Conservation (phyloP, 495 filamentous ascomycete species). For the Penicillium samsonianum region DNA sequence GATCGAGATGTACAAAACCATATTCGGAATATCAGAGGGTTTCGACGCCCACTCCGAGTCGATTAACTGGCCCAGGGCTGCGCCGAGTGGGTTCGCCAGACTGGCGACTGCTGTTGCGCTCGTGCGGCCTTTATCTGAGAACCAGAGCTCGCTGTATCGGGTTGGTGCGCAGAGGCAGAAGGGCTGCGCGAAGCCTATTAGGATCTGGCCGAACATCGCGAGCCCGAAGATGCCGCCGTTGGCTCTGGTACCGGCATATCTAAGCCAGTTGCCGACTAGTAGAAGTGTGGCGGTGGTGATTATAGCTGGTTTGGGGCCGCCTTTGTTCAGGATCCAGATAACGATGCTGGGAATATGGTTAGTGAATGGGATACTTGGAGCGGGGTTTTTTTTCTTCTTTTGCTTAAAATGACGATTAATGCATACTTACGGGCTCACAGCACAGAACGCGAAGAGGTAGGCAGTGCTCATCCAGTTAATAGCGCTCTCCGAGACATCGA, state of each 20-base stretch:
- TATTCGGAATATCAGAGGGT: constrained; percentile 66
- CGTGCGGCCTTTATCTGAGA: constrained; percentile 78
- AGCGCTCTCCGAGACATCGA: constrained; percentile 67
- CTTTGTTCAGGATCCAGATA: constrained; percentile 76
- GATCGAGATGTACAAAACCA: constrained; percentile 85
- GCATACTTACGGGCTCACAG: constrained; percentile 63
- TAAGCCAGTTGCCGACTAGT: constrained; percentile 87
- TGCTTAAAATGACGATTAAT: background rate
- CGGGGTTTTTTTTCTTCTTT: background rate
- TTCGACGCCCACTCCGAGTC: constrained; percentile 71
- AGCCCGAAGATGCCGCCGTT: constrained; percentile 65
- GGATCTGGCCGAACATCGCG: constrained; percentile 92
- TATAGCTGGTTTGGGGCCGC: constrained; percentile 77
- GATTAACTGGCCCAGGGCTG: constrained; percentile 83
- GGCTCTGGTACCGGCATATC: constrained; percentile 75
- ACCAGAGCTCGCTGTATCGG: constrained; percentile 92
- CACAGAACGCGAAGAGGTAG: constrained; percentile 81
- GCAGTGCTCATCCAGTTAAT: constrained; percentile 92
- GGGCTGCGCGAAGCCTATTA: constrained; percentile 86
- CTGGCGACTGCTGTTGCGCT: constrained; percentile 84
- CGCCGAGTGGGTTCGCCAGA: constrained; percentile 85
- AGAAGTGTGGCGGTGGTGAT: constrained; percentile 69
- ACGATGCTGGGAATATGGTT: constrained; percentile 47
- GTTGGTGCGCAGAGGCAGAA: constrained; percentile 91
- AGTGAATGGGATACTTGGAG: background rate